Evolutionary conservation across 1,284 basidiomycete species (phyloP).

Genomic region (Melampsora abietis-canadensis): DNA sequence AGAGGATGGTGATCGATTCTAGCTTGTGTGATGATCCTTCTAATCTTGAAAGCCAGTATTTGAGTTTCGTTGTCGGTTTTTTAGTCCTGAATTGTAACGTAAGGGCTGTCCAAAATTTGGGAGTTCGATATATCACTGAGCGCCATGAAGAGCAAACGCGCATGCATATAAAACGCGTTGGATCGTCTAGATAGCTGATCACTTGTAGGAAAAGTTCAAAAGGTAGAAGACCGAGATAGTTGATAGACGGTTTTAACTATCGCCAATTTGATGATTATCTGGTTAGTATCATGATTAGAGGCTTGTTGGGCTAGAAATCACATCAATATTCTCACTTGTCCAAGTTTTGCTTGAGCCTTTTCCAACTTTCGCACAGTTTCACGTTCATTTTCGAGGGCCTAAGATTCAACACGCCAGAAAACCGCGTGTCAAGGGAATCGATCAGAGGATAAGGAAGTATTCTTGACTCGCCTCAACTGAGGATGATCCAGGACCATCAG

Average conservation of each 20-base stretch:
- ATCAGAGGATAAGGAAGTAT: too few relatives aligned
- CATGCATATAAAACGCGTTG: slow-evolving; percentile 30
- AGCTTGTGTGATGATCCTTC: not conserved
- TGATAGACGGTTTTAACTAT: not conserved
- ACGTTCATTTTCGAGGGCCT: slow-evolving; percentile 22
- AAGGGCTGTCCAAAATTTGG: slow-evolving; percentile 16
- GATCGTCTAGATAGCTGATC: slow-evolving; percentile 11
- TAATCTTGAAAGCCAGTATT: slow-evolving; percentile 28
- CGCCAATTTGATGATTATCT: not conserved
- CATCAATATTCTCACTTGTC: too few relatives aligned
- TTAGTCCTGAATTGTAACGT: not conserved
- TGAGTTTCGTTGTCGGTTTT: slow-evolving; percentile 15
- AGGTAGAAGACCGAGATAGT: not conserved
- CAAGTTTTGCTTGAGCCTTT: not conserved
- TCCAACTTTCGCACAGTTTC: slow-evolving; percentile 17
- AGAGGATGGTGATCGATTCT: too few relatives aligned
- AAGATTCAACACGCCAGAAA: not conserved
- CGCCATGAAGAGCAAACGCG: slow-evolving; percentile 31
- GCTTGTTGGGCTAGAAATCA: too few relatives aligned
- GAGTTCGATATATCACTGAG: slow-evolving; percentile 9
- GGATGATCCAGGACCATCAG: too few relatives aligned
- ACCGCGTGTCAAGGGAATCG: too few relatives aligned
- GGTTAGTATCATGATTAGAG: too few relatives aligned
- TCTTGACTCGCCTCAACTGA: slow-evolving; percentile 11
- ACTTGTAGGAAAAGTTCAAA: slow-evolving; percentile 32